phyloP scores from a whole-genome alignment of 1,284 basidiomycete genomes.

The Puccinia polysora region DNA sequence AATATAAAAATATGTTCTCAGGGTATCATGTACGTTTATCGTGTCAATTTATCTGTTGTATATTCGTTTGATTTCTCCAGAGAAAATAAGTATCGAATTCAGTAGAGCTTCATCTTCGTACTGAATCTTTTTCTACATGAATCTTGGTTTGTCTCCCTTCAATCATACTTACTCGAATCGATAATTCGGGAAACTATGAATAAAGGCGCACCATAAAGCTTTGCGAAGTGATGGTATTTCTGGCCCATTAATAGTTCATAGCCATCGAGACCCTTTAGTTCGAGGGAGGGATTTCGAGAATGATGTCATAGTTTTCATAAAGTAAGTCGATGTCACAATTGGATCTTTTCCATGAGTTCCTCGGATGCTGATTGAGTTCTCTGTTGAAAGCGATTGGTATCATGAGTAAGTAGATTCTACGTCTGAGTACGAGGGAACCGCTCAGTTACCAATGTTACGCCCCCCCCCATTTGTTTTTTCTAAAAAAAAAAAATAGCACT shows the following conservation, averaged over 20 bases:
- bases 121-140: not conserved
- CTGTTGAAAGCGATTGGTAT: conserved; percentile 56
- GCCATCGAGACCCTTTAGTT: conserved; percentile 50
- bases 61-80: too few species aligned
- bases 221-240: conserved; percentile 38
- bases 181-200: too few species aligned
- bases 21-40: conserved; percentile 39
- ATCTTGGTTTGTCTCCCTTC: not conserved
- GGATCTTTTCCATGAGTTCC: not conserved
- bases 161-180: too few species aligned
- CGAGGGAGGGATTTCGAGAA: conserved; percentile 51
- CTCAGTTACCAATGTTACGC: not conserved
- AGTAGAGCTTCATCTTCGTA: too few species aligned
- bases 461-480: not conserved
- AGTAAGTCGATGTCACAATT: conserved; percentile 3
- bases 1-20: conserved; percentile 11
- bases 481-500: too few species aligned
- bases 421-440: too few species aligned
- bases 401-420: conserved; percentile 51
- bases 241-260: conserved; percentile 51
- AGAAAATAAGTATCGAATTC: not conserved
- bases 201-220: conserved; percentile 35
- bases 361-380: conserved; percentile 48
- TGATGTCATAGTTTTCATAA: conserved; percentile 45
- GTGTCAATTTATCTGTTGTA: too few species aligned